Evolutionary conservation across 345 rosid genomes (phyloP).

Genomic region (Camelina laxa): DNA sequence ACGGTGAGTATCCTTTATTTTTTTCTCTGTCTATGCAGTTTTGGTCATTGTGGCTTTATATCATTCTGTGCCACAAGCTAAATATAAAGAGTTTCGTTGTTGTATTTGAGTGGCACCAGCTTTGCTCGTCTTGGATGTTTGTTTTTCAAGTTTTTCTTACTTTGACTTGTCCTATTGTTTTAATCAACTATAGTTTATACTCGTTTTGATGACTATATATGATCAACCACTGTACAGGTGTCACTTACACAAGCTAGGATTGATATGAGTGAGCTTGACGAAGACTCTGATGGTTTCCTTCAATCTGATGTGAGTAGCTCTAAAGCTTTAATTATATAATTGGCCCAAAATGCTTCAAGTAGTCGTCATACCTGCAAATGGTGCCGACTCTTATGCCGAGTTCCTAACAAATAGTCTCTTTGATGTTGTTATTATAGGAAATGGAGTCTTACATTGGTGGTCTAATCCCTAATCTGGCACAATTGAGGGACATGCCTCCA

Average conservation of each 20-base stretch:
- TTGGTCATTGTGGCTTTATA: slow-evolving; percentile 8
- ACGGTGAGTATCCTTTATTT: slow-evolving; percentile 61
- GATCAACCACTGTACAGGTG: slow-evolving; percentile 61
- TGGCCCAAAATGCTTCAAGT: neutral
- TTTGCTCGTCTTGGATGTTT: slow-evolving; percentile 5
- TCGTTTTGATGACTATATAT: slow-evolving; percentile 19
- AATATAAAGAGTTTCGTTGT: neutral
- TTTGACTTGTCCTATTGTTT: neutral
- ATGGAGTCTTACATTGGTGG: slow-evolving; percentile 96
- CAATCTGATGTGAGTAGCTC: slow-evolving; percentile 66
- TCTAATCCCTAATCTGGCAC: slow-evolving; percentile 96
- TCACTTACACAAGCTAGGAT: slow-evolving; percentile 98
- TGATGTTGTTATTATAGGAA: slow-evolving; percentile 60
- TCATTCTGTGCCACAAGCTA: slow-evolving; percentile 14
- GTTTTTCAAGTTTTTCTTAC: neutral
- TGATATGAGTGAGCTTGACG: slow-evolving; percentile 99
- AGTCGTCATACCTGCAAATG: neutral
- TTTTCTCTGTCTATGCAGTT: neutral
- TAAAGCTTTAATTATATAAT: neutral
- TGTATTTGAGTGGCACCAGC: slow-evolving; percentile 16
- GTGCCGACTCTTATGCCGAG: neutral
- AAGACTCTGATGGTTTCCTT: slow-evolving; percentile 99
- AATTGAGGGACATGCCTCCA: slow-evolving; percentile 89
- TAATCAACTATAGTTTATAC: slow-evolving; percentile 5
- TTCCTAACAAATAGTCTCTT: slow-evolving; percentile 15